Conservation (phyloP, 164 flowering plant genomes). For the Stephania yunnanensis region DNA sequence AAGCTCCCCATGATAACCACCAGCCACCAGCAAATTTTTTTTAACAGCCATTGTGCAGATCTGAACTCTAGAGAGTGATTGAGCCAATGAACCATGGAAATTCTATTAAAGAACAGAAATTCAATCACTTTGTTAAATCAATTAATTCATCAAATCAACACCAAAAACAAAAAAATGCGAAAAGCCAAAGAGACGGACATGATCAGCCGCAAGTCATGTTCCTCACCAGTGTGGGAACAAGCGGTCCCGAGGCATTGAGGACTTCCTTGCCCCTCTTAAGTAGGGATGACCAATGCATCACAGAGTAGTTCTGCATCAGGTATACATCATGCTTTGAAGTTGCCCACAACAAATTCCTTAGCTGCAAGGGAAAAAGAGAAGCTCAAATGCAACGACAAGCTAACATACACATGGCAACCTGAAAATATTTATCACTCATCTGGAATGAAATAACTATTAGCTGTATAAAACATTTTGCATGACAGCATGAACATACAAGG, state of each 20-base stretch:
- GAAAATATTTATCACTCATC: background rate
- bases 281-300: slow-evolving; percentile 88
- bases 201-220: background rate
- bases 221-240: slow-evolving; percentile 54
- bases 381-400: background rate
- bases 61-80: slow-evolving; percentile 68
- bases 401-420: background rate
- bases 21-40: slow-evolving; percentile 73
- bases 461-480: too few species aligned
- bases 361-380: slow-evolving; percentile 35
- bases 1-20: slow-evolving; percentile 97
- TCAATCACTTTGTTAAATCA: background rate
- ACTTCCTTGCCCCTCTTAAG: slow-evolving; percentile 61
- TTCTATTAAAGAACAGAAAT: slow-evolving; percentile 29
- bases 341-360: slow-evolving; percentile 80
- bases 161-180: background rate
- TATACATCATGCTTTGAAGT: slow-evolving; percentile 94
- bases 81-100: slow-evolving; percentile 40
- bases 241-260: slow-evolving; percentile 61
- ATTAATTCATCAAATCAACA: background rate
- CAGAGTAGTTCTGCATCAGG: slow-evolving; percentile 78
- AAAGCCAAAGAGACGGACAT: background rate
- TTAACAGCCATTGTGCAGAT: slow-evolving; percentile 84
- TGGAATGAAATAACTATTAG: too few species aligned
- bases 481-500: too few species aligned